Base-by-base conservation (phyloP, 2,329 filamentous ascomycete species). In the Incumbomyces lentus region DNA sequence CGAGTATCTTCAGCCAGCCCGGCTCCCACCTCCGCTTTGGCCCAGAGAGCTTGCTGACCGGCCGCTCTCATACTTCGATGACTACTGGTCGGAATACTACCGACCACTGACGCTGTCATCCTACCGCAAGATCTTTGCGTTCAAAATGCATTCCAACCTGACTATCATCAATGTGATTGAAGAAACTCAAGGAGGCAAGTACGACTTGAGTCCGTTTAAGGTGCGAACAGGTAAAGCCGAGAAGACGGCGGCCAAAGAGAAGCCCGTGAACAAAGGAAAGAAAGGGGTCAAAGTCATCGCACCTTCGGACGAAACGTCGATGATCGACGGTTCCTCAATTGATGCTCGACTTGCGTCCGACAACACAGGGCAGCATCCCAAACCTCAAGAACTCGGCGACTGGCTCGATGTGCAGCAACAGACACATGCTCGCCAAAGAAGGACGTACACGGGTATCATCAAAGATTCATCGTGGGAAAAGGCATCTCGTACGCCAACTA, bases 71-170 rank as follows among this genome's bases (percentile, higher is more conserved):
- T 79, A 76, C 49, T 87, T 86, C 50, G 90, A 96, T 60, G 88
- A 96, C 63, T 98, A 95, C 64, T 98, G 92, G 92, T 72, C 92
- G 6, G 92, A 98, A 62, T 96, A 95, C 63, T 98, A 98, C 62
- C 81, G 89, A 12, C 92, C 92, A 0, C 75, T 86, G 6, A 86
- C 85, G 0, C 68, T 96, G 1, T 95, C 92, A 0, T 92, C 87
- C 0, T 87, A 96, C 55, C 76, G 82, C 12, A 98, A 95, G 61
- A 84, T 95, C 62, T 95, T 95, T 61, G 79, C 87, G 0, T 95
- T 85, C 65, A 88, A 86, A 60, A 86, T 96, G 76, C 94, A 90
- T 60, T 89, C 86, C 0, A 92, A 86, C 3, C 79, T 89, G 52
- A 84, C 84, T 50, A 89, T 90, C 60, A 82, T 90, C 29, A 84